Evolutionary conservation across 371 early-diverging fungal species (phyloP).

Genomic region (Mortierella sp.): DNA sequence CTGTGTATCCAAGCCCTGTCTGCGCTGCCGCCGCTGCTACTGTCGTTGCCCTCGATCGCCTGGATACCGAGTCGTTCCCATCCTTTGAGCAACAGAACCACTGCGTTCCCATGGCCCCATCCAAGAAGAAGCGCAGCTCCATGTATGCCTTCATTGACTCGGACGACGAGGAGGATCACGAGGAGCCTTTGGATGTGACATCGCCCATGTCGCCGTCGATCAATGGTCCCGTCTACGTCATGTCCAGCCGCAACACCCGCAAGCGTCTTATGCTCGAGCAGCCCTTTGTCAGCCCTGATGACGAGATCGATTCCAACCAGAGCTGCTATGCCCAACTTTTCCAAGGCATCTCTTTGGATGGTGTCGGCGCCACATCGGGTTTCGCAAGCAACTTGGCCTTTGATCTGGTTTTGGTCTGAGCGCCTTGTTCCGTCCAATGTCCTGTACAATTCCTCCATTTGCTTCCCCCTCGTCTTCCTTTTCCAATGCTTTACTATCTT

Average conservation of each 20-base stretch:
- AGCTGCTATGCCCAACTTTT: constrained; percentile 46
- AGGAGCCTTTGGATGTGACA: constrained; percentile 8
- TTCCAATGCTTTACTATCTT: background rate
- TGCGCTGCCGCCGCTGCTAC: constrained; percentile 51
- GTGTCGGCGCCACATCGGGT: constrained; percentile 20
- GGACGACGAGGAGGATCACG: constrained; percentile 35
- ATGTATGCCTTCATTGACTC: constrained; percentile 41
- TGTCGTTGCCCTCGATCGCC: constrained; percentile 40
- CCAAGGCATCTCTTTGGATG: constrained; percentile 25
- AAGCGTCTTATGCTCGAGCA: constrained; percentile 55
- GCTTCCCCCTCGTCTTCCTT: background rate
- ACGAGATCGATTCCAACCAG: constrained; percentile 20
- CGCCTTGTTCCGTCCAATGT: background rate
- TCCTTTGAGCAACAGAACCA: constrained; percentile 1
- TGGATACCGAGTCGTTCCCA: constrained; percentile 19
- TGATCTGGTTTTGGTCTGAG: constrained; percentile 18
- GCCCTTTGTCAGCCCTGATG: constrained; percentile 46
- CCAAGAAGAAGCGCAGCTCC: constrained; percentile 40
- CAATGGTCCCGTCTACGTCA: constrained; percentile 35
- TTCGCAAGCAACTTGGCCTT: constrained; percentile 28
- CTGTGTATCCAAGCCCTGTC: constrained; percentile 50
- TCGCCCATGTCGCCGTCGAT: no score
- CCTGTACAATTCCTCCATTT: background rate
- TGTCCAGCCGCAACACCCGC: constrained; percentile 51
- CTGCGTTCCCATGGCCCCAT: background rate